Base-by-base conservation (phyloP, 805 yeast species). In the Teunomyces atbi region DNA sequence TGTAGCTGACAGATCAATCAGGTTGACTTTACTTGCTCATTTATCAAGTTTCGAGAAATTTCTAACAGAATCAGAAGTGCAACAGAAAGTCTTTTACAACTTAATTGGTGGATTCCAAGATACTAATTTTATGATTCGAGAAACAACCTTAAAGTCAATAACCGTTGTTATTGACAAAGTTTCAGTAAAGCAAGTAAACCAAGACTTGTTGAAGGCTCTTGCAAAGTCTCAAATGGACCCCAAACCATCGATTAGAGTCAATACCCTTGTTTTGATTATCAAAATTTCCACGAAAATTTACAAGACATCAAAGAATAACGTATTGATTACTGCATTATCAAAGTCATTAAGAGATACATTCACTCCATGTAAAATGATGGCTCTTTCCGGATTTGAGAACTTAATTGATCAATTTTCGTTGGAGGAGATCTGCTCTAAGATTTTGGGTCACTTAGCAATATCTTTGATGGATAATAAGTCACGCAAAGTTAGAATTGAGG, bases 41-140 rank as follows among this genome's bases (percentile, higher is more conserved):
- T 66, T 92, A 46, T 83, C 90, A 0, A 62, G 69, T 12, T 81
- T 78, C 49, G 70, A 81, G 21, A 69, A 68, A 1, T 63, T 64
- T 30, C 61, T 89, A 18, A 71, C 80, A 2, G 80, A 79, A 33
- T 65, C 76, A 37, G 89, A 85, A 26, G 78, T 91, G 3, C 84
- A 84, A 52, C 82, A 77, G 52, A 82, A 79, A 53, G 75, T 94
- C 1, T 89, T 87, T 62, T 79, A 80, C 7, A 76, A 77, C 41
- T 73, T 87, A 55, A 66, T 84, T n/a, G 81, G 85, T 13, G 98
- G 99, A 0, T 86, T 92, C 57, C 80, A 83, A 28, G 99, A 92
- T 61, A 81, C 94, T 1, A 91, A 89, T 60, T 78, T 83, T 3
- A 76, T 84, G n/a, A 81, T 92, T 34, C 73, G 97, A 51, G 86